These are phyloP conservation scores for Fusarium sp. DNA, from an alignment of 2,329 filamentous ascomycete genomes.

Conservation along the genomic window DNA sequence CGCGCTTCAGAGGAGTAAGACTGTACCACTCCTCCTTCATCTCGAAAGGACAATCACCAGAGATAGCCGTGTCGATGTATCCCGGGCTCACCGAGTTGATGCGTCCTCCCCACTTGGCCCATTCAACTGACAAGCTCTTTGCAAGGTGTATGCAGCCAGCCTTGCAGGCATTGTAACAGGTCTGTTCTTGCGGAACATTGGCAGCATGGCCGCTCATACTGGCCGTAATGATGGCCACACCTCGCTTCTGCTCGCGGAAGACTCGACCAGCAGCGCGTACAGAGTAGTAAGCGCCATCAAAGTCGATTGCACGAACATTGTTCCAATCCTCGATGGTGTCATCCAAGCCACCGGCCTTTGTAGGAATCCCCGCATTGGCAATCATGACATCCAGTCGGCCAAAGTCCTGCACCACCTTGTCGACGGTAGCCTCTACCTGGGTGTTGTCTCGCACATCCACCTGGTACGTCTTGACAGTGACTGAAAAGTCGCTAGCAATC, in stretches of 20 bases:
- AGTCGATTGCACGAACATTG: conserved; percentile 47
- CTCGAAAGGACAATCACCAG: conserved; percentile 51
- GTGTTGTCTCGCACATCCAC: conserved; percentile 34
- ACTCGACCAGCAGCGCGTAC: conserved; percentile 52
- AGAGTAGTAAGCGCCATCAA: conserved; percentile 53
- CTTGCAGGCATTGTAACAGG: conserved; percentile 62
- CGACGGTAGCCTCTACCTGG: conserved; percentile 50
- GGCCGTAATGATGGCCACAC: conserved; percentile 55
- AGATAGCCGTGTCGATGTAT: conserved; percentile 57
- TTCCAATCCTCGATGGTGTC: conserved; percentile 50
- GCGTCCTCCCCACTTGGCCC: conserved; percentile 59
- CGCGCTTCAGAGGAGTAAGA: conserved; percentile 50
- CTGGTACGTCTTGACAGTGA: conserved; percentile 37
- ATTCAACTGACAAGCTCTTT: conserved; percentile 61
- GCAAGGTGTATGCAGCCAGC: conserved; percentile 60
- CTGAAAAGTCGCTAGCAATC: conserved; percentile 33
- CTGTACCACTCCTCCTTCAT: conserved; percentile 55
- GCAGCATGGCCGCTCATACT: conserved; percentile 54
- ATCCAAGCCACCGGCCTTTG: conserved; percentile 42
- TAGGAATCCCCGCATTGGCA: conserved; percentile 51
- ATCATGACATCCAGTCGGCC: conserved; percentile 47
- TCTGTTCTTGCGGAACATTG: conserved; percentile 60
- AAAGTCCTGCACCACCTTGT: conserved; percentile 48
- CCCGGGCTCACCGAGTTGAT: conserved; percentile 59
- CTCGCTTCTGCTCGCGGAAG: conserved; percentile 53